Evolutionary conservation across 208 protist genomes (phyloP).

Genomic region (Plasmodiophora brassicae): DNA sequence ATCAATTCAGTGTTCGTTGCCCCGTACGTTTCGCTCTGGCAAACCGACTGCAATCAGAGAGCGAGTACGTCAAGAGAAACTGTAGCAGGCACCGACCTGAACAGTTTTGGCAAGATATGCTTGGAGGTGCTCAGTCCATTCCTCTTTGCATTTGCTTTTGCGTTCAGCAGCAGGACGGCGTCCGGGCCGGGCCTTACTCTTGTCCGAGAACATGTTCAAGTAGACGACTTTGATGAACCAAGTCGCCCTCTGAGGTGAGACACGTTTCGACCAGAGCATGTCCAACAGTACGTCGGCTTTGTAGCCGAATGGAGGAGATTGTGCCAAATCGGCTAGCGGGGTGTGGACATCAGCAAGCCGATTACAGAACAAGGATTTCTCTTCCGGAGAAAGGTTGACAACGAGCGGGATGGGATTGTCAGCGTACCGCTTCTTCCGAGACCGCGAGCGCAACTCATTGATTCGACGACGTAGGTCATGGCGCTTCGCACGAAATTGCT

Average conservation of each 20-base stretch:
- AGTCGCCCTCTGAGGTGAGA: not conserved
- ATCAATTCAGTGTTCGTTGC: too few species aligned
- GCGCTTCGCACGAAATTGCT: constrained; percentile 12
- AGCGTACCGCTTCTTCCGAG: not conserved
- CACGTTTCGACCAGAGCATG: not conserved
- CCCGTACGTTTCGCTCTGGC: too few species aligned
- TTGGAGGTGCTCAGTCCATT: not conserved
- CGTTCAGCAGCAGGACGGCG: not conserved
- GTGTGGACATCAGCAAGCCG: not conserved
- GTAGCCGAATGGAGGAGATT: not conserved
- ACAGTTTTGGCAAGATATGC: not conserved
- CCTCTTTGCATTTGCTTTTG: constrained; percentile 25
- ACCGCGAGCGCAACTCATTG: constrained; percentile 1
- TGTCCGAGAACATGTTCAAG: constrained; percentile 19
- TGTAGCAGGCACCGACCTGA: not conserved
- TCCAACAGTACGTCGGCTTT: constrained; percentile 3
- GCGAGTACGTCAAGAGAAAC: not conserved
- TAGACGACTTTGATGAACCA: constrained; percentile 22
- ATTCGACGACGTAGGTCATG: not conserved
- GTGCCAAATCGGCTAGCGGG: not conserved
- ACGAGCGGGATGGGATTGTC: not conserved
- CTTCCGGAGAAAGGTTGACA: not conserved
- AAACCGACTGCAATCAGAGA: too few species aligned
- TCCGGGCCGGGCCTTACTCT: not conserved
- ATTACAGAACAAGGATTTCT: not conserved